Evolutionary conservation across 441 rosid genomes (phyloP).

Genomic region (Viola pubescens): DNA sequence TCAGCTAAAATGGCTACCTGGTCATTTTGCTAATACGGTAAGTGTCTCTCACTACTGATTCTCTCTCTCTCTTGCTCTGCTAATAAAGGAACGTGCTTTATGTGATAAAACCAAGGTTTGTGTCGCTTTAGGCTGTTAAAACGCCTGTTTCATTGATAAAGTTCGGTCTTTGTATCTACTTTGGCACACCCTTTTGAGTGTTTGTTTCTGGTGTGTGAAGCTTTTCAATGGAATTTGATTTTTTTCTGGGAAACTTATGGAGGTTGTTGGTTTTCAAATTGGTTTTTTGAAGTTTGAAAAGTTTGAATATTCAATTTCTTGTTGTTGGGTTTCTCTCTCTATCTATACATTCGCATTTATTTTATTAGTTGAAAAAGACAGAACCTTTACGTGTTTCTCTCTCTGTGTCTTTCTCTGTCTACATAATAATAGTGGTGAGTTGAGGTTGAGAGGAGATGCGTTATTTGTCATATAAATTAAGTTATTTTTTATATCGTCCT

Average conservation of each 20-base stretch:
- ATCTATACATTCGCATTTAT: conserved; percentile 10
- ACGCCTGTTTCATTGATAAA: background rate
- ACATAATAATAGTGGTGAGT: conserved; percentile 17
- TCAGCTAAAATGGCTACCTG: background rate
- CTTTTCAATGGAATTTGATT: background rate
- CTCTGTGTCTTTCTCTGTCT: conserved; percentile 19
- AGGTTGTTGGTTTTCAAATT: background rate
- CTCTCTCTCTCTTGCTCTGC: conserved; percentile 4
- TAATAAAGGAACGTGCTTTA: background rate
- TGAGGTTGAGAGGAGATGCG: conserved; percentile 14
- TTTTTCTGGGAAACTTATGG: background rate
- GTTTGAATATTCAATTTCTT: background rate
- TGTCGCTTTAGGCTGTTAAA: background rate
- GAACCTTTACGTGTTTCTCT: conserved; percentile 20
- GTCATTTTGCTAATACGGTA: background rate
- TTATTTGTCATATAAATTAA: conserved; percentile 1
- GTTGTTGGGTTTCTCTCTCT: conserved; percentile 1
- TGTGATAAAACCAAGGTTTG: background rate
- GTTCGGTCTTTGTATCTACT: background rate
- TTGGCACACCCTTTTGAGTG: background rate
- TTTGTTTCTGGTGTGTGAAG: background rate
- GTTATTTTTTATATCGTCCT: conserved; percentile 20
- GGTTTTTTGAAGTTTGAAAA: background rate
- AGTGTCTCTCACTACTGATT: background rate
- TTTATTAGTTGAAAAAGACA: conserved; percentile 23